A percentile compares a stretch with the other conserved stretches of the same genome.
Evolutionary conservation across 805 yeast genomes (phyloP).

Genomic region (Sungouiella blattae): DNA sequence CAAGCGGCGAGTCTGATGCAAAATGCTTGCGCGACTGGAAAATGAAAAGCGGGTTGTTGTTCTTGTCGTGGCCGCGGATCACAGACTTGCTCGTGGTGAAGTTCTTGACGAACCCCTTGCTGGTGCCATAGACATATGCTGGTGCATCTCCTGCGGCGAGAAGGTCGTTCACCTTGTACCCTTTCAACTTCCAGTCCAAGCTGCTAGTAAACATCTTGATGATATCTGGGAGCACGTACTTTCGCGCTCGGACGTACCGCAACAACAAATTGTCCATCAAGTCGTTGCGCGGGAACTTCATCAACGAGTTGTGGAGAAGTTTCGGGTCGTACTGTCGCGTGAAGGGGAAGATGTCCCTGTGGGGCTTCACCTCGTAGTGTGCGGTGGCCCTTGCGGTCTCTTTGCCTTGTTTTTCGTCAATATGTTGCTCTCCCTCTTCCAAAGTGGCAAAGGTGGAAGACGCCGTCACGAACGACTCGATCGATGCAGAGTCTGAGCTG

Average conservation of each 20-base stretch:
- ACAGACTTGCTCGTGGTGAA: slow-evolving; percentile 66
- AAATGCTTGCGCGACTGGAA: slow-evolving; percentile 76
- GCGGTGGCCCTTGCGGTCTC: neutral
- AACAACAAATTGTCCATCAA: slow-evolving; percentile 75
- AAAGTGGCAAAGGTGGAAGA: slow-evolving; percentile 18
- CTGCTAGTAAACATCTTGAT: slow-evolving; percentile 70
- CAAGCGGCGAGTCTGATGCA: slow-evolving; percentile 47
- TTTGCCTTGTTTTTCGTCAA: neutral
- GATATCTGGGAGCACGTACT: slow-evolving; percentile 71
- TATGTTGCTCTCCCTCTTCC: too few relatives aligned
- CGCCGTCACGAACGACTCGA: slow-evolving; percentile 34
- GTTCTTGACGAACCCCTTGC: slow-evolving; percentile 50
- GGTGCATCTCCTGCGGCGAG: slow-evolving; percentile 71
- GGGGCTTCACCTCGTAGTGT: slow-evolving; percentile 12
- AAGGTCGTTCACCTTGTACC: slow-evolving; percentile 51
- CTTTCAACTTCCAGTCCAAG: slow-evolving; percentile 69
- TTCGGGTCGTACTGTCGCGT: slow-evolving; percentile 51
- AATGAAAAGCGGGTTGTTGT: slow-evolving; percentile 74
- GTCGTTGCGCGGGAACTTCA: slow-evolving; percentile 65
- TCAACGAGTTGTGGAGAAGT: slow-evolving; percentile 50
- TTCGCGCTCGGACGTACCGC: slow-evolving; percentile 82
- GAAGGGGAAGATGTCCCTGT: slow-evolving; percentile 45
- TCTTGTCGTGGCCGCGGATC: slow-evolving; percentile 69
- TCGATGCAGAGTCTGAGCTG: slow-evolving; percentile 20
- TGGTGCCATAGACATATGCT: slow-evolving; percentile 39